phyloP scores from a whole-genome alignment of 108 stramenopile genomes.

The Fistulifera solaris region DNA sequence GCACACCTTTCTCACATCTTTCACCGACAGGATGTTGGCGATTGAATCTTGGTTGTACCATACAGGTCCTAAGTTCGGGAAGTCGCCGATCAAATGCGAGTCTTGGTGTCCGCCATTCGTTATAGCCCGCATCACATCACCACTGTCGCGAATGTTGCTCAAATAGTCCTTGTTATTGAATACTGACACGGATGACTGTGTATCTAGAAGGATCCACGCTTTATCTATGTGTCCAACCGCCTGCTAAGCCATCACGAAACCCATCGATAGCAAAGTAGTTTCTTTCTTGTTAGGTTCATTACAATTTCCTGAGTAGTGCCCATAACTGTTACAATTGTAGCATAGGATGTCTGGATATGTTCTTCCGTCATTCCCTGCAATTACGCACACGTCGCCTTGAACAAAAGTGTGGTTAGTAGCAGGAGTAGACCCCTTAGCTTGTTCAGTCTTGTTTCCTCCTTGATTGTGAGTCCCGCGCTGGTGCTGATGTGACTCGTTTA shows the following conservation, averaged over 20 bases:
- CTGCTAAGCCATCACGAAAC: not conserved
- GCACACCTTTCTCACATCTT: slow-evolving; percentile 1
- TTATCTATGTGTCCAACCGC: not conserved
- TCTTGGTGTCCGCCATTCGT: slow-evolving; percentile 2
- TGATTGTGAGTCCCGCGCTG: too few relatives aligned
- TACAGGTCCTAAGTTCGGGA: slow-evolving; percentile 6
- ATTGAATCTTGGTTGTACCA: slow-evolving; percentile 9
- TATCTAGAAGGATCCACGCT: too few relatives aligned
- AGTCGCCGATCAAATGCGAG: not conserved
- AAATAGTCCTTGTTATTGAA: not conserved
- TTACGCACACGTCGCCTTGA: too few relatives aligned
- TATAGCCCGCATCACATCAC: not conserved
- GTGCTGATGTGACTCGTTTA: not conserved
- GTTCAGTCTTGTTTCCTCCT: too few relatives aligned
- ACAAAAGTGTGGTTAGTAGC: too few relatives aligned
- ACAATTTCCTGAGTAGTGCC: slow-evolving; percentile 9
- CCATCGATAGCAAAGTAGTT: too few relatives aligned
- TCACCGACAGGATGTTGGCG: slow-evolving; percentile 10
- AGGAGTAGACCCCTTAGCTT: too few relatives aligned
- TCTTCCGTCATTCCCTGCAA: slow-evolving; percentile 4
- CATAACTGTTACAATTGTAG: slow-evolving; percentile 4
- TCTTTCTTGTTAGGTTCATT: not conserved
- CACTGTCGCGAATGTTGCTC: slow-evolving; percentile 2
- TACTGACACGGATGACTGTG: not conserved
- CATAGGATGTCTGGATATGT: not conserved